Evolutionary conservation across 2,329 filamentous ascomycete genomes (phyloP).

Genomic region (Penicillium occitanis): DNA sequence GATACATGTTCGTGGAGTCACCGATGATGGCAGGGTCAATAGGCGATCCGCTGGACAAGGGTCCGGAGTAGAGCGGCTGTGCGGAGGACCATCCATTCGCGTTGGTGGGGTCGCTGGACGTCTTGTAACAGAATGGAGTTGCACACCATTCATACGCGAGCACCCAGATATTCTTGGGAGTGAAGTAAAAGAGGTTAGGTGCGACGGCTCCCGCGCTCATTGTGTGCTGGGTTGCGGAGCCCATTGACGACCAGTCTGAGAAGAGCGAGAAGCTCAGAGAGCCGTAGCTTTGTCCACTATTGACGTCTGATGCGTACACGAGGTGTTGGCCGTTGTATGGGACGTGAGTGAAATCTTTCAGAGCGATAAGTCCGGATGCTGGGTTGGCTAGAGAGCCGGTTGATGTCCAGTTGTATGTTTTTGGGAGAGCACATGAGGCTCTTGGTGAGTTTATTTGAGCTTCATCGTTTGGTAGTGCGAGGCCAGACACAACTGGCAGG

Average conservation of each 20-base stretch:
- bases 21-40: slow-evolving; percentile 67
- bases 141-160: slow-evolving; percentile 66
- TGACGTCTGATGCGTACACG: slow-evolving; percentile 58
- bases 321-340: slow-evolving; percentile 59
- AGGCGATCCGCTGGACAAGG: slow-evolving; percentile 48
- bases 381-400: slow-evolving; percentile 53
- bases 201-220: slow-evolving; percentile 55
- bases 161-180: slow-evolving; percentile 61
- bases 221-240: slow-evolving; percentile 52
- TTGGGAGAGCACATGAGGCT: slow-evolving; percentile 52
- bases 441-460: not conserved
- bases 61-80: slow-evolving; percentile 58
- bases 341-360: slow-evolving; percentile 64
- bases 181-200: slow-evolving; percentile 63
- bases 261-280: slow-evolving; percentile 61
- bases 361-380: slow-evolving; percentile 54
- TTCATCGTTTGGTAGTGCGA: not conserved
- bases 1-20: slow-evolving; percentile 61
- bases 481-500: not conserved
- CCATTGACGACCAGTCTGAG: slow-evolving; percentile 55
- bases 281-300: slow-evolving; percentile 50
- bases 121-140: slow-evolving; percentile 60
- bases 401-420: slow-evolving; percentile 58
- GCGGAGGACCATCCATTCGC: slow-evolving; percentile 57
- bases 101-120: slow-evolving; percentile 58